These are phyloP conservation scores for Rhododendron vialii DNA, from an alignment of 148 eudicot genomes.

Conservation along the genomic window DNA sequence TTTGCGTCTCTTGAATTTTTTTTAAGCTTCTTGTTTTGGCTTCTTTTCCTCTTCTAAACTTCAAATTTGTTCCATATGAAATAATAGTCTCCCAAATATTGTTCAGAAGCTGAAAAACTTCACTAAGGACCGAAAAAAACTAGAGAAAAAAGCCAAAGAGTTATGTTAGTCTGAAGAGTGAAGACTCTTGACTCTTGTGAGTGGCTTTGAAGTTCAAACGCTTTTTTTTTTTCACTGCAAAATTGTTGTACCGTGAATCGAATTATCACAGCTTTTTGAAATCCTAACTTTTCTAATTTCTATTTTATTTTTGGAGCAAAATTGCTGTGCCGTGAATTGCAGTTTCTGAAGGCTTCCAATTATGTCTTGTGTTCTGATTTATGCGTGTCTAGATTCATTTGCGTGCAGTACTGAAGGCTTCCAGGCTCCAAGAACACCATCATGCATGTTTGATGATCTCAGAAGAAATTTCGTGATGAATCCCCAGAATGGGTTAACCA, in stretches of 20 bases:
- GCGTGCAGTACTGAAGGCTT: conserved; percentile 90
- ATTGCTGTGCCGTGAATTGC: neutral
- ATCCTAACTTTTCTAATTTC: neutral
- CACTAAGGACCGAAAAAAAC: no score
- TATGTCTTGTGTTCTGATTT: no score
- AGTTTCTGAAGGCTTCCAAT: no score
- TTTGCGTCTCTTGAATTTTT: no score
- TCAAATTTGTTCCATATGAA: no score
- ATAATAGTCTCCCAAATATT: no score
- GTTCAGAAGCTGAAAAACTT: no score
- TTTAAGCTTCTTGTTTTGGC: no score
- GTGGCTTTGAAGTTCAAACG: neutral
- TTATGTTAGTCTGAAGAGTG: no score
- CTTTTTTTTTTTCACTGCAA: neutral
- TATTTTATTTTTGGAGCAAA: neutral
- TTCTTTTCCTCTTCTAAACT: no score
- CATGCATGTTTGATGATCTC: conserved; percentile 95
- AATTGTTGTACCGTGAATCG: neutral
- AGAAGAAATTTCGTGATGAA: conserved; percentile 94
- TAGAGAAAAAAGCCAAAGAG: no score
- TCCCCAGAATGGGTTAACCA: conserved; percentile 86
- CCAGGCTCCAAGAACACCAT: conserved; percentile 82
- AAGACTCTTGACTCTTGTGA: neutral
- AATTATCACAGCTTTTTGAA: neutral
- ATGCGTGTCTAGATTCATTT: conserved; percentile 2